Conservation (phyloP, 2,329 filamentous ascomycete species). For the Aspergillus luchuensis region DNA sequence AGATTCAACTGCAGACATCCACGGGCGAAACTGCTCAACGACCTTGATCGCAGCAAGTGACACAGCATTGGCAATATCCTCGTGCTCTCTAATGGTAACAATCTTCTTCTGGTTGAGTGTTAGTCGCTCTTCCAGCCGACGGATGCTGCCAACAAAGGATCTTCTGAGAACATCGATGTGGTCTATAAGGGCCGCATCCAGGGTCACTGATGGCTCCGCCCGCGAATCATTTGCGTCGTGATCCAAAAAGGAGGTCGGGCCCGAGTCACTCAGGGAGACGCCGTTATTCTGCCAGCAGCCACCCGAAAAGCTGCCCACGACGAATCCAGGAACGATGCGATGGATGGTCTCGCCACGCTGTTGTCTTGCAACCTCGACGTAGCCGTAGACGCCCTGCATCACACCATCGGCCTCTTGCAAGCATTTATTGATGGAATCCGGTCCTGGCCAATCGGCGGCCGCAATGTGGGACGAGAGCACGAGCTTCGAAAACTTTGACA, state of each 20-base stretch:
- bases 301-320: conserved; percentile 78
- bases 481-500: conserved; percentile 99
- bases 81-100: conserved; percentile 75
- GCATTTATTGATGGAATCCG: conserved; percentile 92
- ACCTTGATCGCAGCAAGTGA: conserved; percentile 78
- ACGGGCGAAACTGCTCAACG: conserved; percentile 84
- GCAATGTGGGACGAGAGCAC: conserved; percentile 98
- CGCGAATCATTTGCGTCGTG: conserved; percentile 77
- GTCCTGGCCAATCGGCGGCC: conserved; percentile 90
- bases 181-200: conserved; percentile 78
- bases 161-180: conserved; percentile 83
- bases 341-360: conserved; percentile 92
- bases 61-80: conserved; percentile 77
- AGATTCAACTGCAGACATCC: conserved; percentile 86
- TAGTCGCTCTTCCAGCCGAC: conserved; percentile 83
- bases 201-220: conserved; percentile 68
- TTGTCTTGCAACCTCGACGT: conserved; percentile 91
- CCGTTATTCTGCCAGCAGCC: conserved; percentile 82
- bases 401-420: conserved; percentile 97
- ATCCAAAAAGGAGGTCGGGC: conserved; percentile 72
- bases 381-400: conserved; percentile 88
- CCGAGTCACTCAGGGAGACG: conserved; percentile 64
- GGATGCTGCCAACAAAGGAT: conserved; percentile 80
- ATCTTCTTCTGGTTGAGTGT: conserved; percentile 80
- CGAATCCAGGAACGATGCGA: conserved; percentile 89